Base-by-base conservation (phyloP, 345 rosid genomes). In the Populus deltoides region DNA sequence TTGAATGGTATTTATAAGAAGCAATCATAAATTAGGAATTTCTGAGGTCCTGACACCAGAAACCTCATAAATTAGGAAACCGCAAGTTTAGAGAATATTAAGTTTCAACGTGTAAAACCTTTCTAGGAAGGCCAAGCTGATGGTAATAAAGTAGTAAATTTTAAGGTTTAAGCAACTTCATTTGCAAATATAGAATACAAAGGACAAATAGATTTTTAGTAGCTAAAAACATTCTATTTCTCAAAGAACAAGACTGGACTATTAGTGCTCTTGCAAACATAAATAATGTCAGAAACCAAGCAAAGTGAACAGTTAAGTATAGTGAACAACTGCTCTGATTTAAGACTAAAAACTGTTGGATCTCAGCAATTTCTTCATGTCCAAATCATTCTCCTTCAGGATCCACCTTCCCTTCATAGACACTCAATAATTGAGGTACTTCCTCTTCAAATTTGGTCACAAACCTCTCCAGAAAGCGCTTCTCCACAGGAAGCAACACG, bases 361-460 rank as follows among this genome's bases (percentile, higher is more conserved):
- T 24, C 73, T 33, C 31, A 38, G 29, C 66, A 73, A 73, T 59
- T 35, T 17, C 24, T 8, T 11, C 3, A 3, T 5, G n/a, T 57
- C 68, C 49, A 45, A 75, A 45, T 43, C 47, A 65, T 11, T 13
- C 73, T 55, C 69, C 38, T 16, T 67, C 73, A 6, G 45, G 63
- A 31, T 81, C 43, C 53, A 79, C 43, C 72, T 83, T 75, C 43
- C 80, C 83, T 65, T 77, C 73, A 67, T 86, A 86, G 12, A 80
- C 73, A 49, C 70, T 62, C 84, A 87, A 81, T 85, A 90, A 79
- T 31, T 80, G 82, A 75, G 90, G 90, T 35, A 82, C 81, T 12
- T 84, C 75, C 20, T 83, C 85, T 69, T 82, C 57, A 74, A 81
- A 86, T 77, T 71, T 87, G 51, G 72, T 70, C 55, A 90, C 87